These are phyloP conservation scores for Sporodiniella umbellata DNA, from an alignment of 371 early-diverging fungal species.

Conservation along the genomic window DNA sequence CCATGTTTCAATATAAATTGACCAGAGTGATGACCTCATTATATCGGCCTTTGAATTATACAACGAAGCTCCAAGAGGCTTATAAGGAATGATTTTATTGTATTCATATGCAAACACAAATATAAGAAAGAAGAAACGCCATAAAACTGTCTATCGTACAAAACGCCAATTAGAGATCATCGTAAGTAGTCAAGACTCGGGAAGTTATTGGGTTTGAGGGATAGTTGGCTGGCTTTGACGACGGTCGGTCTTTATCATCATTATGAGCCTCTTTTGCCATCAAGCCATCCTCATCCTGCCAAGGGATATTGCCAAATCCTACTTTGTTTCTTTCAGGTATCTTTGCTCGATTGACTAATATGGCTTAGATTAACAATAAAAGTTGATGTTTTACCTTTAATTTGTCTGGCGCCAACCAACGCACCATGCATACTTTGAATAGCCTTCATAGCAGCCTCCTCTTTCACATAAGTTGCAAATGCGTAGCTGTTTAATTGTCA, in stretches of 20 bases:
- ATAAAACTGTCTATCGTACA: background rate
- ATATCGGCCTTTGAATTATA: no score
- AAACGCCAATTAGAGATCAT: background rate
- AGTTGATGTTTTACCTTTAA: conserved; percentile 35
- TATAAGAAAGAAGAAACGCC: background rate
- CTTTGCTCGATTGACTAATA: conserved; percentile 54
- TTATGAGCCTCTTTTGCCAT: conserved; percentile 32
- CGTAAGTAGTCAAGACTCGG: background rate
- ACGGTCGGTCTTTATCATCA: conserved; percentile 10
- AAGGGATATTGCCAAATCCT: conserved; percentile 59
- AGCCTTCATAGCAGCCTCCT: conserved; percentile 43
- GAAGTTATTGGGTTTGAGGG: background rate
- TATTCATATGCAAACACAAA: background rate
- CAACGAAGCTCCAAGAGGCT: no score
- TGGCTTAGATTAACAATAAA: background rate
- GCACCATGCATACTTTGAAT: conserved; percentile 51
- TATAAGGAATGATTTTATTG: no score
- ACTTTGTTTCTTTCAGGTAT: conserved; percentile 59
- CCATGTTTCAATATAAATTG: background rate
- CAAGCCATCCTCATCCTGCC: conserved; percentile 53
- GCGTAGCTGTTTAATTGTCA: conserved; percentile 43
- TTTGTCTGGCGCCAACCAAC: conserved; percentile 40
- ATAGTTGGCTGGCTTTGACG: background rate
- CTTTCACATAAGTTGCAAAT: conserved; percentile 50
- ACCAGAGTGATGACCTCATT: background rate